Evolutionary conservation across 768 basidiomycete genomes (phyloP), one percentile per base, ranked within the genome.

Genomic region (Tylopilus intermedius): DNA sequence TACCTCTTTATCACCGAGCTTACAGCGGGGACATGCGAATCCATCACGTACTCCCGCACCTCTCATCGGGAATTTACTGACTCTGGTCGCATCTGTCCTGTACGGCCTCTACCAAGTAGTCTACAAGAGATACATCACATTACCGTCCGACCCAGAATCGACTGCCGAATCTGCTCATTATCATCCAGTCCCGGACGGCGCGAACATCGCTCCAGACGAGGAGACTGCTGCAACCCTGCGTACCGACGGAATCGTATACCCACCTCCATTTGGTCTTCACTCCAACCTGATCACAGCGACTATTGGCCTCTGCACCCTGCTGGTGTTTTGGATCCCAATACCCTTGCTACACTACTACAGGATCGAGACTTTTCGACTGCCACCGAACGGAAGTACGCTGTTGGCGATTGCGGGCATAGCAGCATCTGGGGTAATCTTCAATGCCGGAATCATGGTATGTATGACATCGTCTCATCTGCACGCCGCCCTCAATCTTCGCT

Each of bases 371-470:
- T 94, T 94, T 61, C 72, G 73, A 32, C 74, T 82, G 32, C 94
- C 94, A 4, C 62, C 75, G 5, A 73, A 79, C 62, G 29, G 62
- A 35, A 54, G 54, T 2, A 80, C 82, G 0, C 62, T 73, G 30
- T 51, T 75, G 11, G 76, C 78, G 8, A 84, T 97, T 45, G 72
- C 66, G 2, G 84, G 83, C 14, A 92, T 97, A 50, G 78, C 86
- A 6, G 60, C 78, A 14, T 77, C 76, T 18, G 94, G 94, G 0
- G 76, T 90, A 2, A 60, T 87, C 0, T 97, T 89, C 71, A 94
- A 93, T 62, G 82, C 88, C 0, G 89, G 90, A 0, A 78, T 89
- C 61, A 92, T 94, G 93, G 89, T 88, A 64, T 45, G 89, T 88
- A 64, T 45, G 75, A 4, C 40, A 29, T 22, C 8, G 2, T 40